Base-by-base conservation (phyloP, 192 early-diverging fungal genomes). In the Backusella luteola region DNA sequence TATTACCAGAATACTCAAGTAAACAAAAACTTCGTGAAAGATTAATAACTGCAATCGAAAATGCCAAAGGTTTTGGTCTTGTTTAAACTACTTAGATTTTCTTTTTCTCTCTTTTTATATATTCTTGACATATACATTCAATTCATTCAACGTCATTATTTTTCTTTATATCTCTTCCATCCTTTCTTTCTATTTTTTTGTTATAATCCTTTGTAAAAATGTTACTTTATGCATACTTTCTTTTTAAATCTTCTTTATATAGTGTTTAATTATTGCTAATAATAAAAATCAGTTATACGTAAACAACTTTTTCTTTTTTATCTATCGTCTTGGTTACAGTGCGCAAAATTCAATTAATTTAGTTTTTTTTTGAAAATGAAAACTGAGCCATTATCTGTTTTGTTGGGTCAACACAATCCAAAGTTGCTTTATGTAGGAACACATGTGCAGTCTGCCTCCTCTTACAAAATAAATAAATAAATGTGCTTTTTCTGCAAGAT, bases 1-100 rank as follows among this genome's bases (percentile, higher is more conserved):
- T 98, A 63, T 85, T 98, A 75, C 97, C 97, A 39, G 94, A 96
- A 77, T 98, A 97, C 76, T 34, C 73, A 3, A 80, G 77, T 19
- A 86, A 87, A 35, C 90, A 92, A 29, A 96, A 95, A 79, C 83
- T 98, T 80, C 84, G 87, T 35, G 84, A 91, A n/a, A 81, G 89
- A 34, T 77, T 98, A 74, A 52, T 95, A 23, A 96, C 92, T 4
- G 94, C 97, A 6, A 96, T 98, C 78, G 91, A 95, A 77, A 97
- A 98, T 75, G 90, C 93, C 21, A 91, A 94, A 80, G 97, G 96
- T 0, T 98, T 98, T 90, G 97, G 97, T 0, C 85, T 98, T 52
- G 93, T 96, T 2, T 98, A 87, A 81, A 29, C n/a, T 32, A 14
- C 41, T 44, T 29, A 23, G 35, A 26, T 1, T 67, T 44, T 67